Evolutionary conservation across 441 rosid species (phyloP).

Genomic region (Flueggea neowawraea): DNA sequence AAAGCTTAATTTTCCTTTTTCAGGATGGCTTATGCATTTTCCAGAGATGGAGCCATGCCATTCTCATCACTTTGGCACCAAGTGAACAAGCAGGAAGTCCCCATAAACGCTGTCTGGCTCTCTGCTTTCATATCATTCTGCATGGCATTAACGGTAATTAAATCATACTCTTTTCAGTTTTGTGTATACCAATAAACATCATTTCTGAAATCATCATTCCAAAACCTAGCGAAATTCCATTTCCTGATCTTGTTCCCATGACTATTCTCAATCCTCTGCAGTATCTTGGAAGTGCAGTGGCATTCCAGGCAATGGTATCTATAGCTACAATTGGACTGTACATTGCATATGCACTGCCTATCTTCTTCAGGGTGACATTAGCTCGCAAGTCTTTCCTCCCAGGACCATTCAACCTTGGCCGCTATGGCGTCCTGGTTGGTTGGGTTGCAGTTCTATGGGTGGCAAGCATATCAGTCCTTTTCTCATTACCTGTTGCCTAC

Average conservation of each 20-base stretch:
- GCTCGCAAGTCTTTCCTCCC: conserved; percentile 65
- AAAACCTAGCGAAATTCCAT: neutral
- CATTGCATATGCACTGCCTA: conserved; percentile 93
- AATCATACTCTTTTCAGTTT: neutral
- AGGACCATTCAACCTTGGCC: conserved; percentile 88
- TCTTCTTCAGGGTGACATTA: conserved; percentile 77
- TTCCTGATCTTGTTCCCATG: neutral
- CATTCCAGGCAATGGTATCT: conserved; percentile 97
- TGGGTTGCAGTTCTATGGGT: conserved; percentile 96
- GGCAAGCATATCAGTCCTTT: conserved; percentile 75
- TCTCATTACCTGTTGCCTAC: conserved; percentile 89
- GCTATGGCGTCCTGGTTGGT: conserved; percentile 58
- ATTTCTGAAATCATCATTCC: conserved; percentile 2
- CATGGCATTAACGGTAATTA: conserved; percentile 91
- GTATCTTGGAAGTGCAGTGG: conserved; percentile 91
- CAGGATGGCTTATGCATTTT: conserved; percentile 98
- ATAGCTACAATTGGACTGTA: conserved; percentile 95
- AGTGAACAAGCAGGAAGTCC: conserved; percentile 87
- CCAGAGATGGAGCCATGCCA: conserved; percentile 99
- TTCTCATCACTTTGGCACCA: conserved; percentile 80
- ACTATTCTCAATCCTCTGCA: conserved; percentile 29
- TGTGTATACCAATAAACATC: neutral
- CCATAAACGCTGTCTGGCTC: conserved; percentile 91
- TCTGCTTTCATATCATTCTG: conserved; percentile 74
- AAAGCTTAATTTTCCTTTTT: conserved; percentile 9